Evolutionary conservation across 495 filamentous ascomycete species (phyloP), one percentile per base, ranked within the genome.

Genomic region (Aspergillus taichungensis): DNA sequence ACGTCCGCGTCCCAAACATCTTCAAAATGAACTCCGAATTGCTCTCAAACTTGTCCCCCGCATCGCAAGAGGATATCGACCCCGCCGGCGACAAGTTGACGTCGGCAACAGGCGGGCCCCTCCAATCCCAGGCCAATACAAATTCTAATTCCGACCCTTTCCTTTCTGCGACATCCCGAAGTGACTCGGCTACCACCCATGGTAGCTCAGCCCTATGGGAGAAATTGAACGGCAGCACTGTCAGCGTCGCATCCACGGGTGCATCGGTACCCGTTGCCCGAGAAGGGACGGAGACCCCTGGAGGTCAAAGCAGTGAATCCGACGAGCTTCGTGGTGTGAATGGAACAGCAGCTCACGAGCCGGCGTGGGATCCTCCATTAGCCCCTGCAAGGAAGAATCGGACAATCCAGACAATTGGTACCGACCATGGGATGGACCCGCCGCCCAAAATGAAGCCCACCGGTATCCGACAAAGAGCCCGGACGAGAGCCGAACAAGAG

Each of bases 11-110:
- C 34, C 68, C 80, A 13, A 95, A 91, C 55, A 85, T 97, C 47
- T 98, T 91, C 66, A 87, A 83, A 58, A 71, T 86, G 51, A 88
- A 70, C 29, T 68, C 79, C 29, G 86, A 88, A 49, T 73, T 86
- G 60, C 63, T 74, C 43, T 62, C 71, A 45, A 59, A 73, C 8
- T 57, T 81, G 42, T 64, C 63, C 27, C 61, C 67, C 1, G 52
- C 56, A 11, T 40, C 60, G n/a, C 54, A 63, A 6, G 64, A 70
- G 13, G 67, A 72, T 13, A 37, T 54, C 3, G 51, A 67, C 32
- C 54, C 57, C 24, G 51, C 57, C 14, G 49, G 62, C 7, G 73
- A 77, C 30, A 69, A 67, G 28, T 44, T 59, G 0, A 48, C 54
- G 32, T 48, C 63, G 12, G 43, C 18, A 24, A 24, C 64, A 13